These are phyloP conservation scores for Tuber umbilicatum DNA, from an alignment of 495 filamentous ascomycete genomes.

Conservation along the genomic window DNA sequence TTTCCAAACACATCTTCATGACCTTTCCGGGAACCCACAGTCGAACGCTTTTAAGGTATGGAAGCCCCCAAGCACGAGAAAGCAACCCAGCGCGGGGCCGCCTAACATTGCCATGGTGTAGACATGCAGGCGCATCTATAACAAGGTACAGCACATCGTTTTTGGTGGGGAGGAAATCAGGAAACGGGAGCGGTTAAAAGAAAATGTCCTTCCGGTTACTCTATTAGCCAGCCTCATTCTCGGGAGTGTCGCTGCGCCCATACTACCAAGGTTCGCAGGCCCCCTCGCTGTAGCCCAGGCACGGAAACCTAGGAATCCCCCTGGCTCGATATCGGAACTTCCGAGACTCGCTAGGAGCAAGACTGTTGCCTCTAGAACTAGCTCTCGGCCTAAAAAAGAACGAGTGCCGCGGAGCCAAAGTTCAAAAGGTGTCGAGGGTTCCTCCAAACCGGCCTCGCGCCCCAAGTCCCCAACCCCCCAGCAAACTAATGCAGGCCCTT, in stretches of 20 bases:
- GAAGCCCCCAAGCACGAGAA: background rate
- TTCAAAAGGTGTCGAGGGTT: constrained; percentile 42
- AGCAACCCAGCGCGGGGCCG: constrained; percentile 6
- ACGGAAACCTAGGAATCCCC: constrained; percentile 58
- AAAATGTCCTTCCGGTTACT: constrained; percentile 66
- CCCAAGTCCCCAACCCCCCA: constrained; percentile 30
- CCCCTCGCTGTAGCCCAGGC: constrained; percentile 69
- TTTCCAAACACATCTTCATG: constrained; percentile 73
- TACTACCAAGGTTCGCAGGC: constrained; percentile 51
- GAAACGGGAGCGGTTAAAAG: constrained; percentile 60
- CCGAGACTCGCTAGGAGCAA: constrained; percentile 55
- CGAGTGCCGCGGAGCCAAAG: constrained; percentile 45
- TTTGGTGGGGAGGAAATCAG: constrained; percentile 60
- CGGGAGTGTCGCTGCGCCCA: constrained; percentile 52
- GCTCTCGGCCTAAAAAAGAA: constrained; percentile 48
- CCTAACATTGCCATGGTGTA: constrained; percentile 34
- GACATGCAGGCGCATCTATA: constrained; percentile 67
- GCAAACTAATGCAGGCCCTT: constrained; percentile 35
- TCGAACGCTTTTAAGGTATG: constrained; percentile 54
- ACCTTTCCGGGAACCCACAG: constrained; percentile 61
- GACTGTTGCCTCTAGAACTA: constrained; percentile 51
- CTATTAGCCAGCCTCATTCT: constrained; percentile 65
- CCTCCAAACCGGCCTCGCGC: constrained; percentile 35
- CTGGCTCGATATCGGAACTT: constrained; percentile 48
- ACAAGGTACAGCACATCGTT: constrained; percentile 72